These are phyloP conservation scores for Kwoniella bestiolae DNA, from an alignment of 768 basidiomycete genomes.

Conservation along the genomic window DNA sequence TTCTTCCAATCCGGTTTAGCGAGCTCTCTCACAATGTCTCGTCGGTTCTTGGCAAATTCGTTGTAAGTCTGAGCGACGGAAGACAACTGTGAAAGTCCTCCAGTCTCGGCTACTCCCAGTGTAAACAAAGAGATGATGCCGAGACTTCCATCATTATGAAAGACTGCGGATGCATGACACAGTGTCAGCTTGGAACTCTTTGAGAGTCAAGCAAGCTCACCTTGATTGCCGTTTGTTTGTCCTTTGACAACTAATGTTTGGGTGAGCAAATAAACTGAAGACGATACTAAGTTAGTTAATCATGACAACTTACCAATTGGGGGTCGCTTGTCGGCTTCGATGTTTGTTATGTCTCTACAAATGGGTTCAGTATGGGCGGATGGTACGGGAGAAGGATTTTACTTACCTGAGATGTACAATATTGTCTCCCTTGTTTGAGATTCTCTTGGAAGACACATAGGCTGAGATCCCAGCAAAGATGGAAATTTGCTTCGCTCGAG, in stretches of 20 bases:
- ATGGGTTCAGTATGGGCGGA: no score
- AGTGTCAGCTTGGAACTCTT: neutral
- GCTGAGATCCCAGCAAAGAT: conserved; percentile 37
- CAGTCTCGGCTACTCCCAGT: conserved; percentile 33
- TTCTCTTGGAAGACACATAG: conserved; percentile 23
- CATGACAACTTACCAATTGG: conserved; percentile 24
- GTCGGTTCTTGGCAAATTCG: conserved; percentile 22
- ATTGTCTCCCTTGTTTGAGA: conserved; percentile 16
- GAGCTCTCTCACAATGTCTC: conserved; percentile 33
- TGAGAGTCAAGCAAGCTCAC: conserved; percentile 3
- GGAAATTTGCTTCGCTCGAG: conserved; percentile 25
- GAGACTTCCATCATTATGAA: conserved; percentile 33
- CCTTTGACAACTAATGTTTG: conserved; percentile 36
- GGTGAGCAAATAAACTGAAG: neutral
- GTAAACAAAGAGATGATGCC: conserved; percentile 35
- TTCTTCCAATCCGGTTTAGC: conserved; percentile 30
- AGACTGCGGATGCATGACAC: conserved; percentile 15
- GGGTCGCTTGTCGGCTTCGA: conserved; percentile 35
- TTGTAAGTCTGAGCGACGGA: conserved; percentile 40
- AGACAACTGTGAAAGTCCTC: conserved; percentile 34
- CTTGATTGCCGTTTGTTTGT: conserved; percentile 38
- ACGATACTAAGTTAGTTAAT: neutral
- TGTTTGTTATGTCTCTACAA: conserved; percentile 37
- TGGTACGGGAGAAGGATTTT: neutral
- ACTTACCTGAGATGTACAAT: conserved; percentile 34